Percentiles rank a stretch among this genome's conserved stretches.
Evolutionary conservation across 73 alveolate species (phyloP).

Genomic region (Effrenium voratum): DNA sequence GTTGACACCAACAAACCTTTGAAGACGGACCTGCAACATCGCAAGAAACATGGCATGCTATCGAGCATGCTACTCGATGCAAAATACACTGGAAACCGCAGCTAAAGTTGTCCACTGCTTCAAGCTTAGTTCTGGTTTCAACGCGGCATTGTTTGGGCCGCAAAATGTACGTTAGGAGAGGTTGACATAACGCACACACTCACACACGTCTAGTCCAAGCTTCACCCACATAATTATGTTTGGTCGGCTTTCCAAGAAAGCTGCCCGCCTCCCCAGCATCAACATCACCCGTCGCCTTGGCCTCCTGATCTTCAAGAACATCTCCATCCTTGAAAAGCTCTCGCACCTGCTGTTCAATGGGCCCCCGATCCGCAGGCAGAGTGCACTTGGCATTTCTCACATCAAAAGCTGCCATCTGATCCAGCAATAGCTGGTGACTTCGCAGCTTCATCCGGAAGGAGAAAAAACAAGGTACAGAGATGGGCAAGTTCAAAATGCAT

Average conservation of each 20-base stretch:
- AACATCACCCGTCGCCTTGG: neutral
- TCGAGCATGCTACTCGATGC: neutral
- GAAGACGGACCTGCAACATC: neutral
- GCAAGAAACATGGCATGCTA: neutral
- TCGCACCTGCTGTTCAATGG: slow-evolving; percentile 20
- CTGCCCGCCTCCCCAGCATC: slow-evolving; percentile 40
- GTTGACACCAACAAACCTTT: neutral
- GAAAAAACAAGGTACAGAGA: slow-evolving; percentile 24
- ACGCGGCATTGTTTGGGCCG: neutral
- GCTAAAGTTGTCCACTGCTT: neutral
- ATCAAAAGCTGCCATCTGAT: slow-evolving; percentile 38
- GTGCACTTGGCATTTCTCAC: slow-evolving; percentile 52
- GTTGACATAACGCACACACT: neutral
- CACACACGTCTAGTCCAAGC: neutral
- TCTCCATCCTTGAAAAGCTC: neutral
- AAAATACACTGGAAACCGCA: neutral
- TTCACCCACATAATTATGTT: too few relatives aligned
- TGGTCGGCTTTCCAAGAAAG: too few relatives aligned
- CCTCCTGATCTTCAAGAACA: neutral
- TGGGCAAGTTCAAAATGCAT: neutral
- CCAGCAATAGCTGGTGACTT: slow-evolving; percentile 27
- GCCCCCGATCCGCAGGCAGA: neutral
- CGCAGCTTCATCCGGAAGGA: slow-evolving; percentile 56
- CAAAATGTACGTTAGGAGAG: neutral
- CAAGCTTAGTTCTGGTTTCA: neutral